Evolutionary conservation across 768 basidiomycete genomes (phyloP), one percentile per base, ranked within the genome.

Genomic region (Ephemerocybe angulata): DNA sequence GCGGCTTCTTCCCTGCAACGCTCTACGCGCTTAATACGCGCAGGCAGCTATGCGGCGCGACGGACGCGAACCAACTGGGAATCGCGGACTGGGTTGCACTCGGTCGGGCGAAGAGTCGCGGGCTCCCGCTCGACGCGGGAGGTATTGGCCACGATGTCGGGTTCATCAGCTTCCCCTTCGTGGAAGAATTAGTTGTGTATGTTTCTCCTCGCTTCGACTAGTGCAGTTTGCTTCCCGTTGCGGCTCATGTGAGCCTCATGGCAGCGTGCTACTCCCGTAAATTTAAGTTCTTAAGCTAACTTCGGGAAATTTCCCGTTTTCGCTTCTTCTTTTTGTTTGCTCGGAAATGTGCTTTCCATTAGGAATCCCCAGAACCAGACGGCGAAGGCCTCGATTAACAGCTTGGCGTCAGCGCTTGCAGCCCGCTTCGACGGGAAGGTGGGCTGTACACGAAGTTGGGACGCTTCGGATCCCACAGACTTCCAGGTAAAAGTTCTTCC

Each of bases 401-500:
- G 66, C n/a, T 87, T 87, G 56, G 83, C 85, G 0, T 67, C 61
- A 0, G 72, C 77, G 50, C 74, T 88, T 2, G 85, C 85, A 0
- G 74, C 70, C 2, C 76, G 86, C 13, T 89, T 81, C 64, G 79
- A 72, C 61, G 72, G 80, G 3, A 65, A 72, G 3, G 86, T 87
- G 28, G 86, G 86, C 17, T 85, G 84, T 59, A 87, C 86, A 5
- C 74, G 84, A n/a, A 85, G 84, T 64, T 88, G 85, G 85, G 80
- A 86, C 56, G 66, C 79, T 1, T 43, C 77, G 2, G 79, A 84
- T 62, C 79, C 84, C 4, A 81, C 80, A 2, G 75, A 82, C 58
- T 87, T 87, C 64, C 74, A 76, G 63, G 84, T 82, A 44, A 25
- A 8, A 22, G 22, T 1, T 47, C 19, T 30, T 46, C 12, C 40